Evolutionary conservation across 495 filamentous ascomycete genomes (phyloP).

Genomic region (Hyaloscypha hepaticicola): DNA sequence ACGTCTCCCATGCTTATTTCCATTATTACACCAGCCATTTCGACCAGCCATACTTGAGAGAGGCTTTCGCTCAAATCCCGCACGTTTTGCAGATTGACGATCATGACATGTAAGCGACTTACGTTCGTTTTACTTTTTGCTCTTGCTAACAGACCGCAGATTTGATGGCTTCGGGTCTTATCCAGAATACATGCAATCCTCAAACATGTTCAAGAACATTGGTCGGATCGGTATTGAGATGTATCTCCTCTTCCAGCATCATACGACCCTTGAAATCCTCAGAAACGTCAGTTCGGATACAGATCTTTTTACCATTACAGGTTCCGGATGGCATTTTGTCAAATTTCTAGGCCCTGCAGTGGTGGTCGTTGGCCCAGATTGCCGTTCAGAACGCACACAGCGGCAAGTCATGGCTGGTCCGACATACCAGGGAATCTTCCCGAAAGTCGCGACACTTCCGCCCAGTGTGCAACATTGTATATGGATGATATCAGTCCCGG

Average conservation of each 20-base stretch:
- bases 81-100: constrained; percentile 92
- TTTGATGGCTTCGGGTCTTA: constrained; percentile 99
- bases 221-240: constrained; percentile 96
- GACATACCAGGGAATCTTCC: constrained; percentile 96
- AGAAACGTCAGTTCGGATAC: constrained; percentile 80
- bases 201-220: constrained; percentile 96
- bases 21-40: constrained; percentile 98
- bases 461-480: constrained; percentile 93
- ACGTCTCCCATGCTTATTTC: constrained; percentile 93
- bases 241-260: constrained; percentile 99
- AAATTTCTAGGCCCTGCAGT: constrained; percentile 93
- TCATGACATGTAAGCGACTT: constrained; percentile 90
- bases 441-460: constrained; percentile 90
- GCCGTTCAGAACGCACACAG: constrained; percentile 85
- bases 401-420: constrained; percentile 93
- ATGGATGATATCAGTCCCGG: constrained; percentile 87
- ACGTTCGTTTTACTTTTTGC: background rate
- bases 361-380: constrained; percentile 85
- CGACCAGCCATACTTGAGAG: constrained; percentile 88
- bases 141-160: constrained; percentile 41
- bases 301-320: constrained; percentile 96
- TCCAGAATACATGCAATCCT: constrained; percentile 97
- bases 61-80: constrained; percentile 96
- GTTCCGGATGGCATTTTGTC: constrained; percentile 96
- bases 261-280: constrained; percentile 91